phyloP scores from a whole-genome alignment of 2,329 filamentous ascomycete species.

The Fusarium irregulare region DNA sequence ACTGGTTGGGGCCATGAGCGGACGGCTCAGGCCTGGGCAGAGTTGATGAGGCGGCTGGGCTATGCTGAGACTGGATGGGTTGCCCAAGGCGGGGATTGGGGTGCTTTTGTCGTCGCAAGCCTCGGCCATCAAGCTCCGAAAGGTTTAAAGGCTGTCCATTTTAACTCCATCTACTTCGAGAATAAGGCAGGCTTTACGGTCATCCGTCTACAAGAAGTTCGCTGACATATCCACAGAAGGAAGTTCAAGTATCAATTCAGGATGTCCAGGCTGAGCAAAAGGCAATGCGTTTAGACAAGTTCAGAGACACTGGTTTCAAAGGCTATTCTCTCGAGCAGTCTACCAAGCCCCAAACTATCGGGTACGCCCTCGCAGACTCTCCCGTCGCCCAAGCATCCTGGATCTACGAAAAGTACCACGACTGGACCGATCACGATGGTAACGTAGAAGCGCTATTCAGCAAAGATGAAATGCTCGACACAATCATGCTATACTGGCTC shows the following conservation, averaged over 20 bases:
- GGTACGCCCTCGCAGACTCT: constrained; percentile 19
- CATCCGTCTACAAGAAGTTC: rapidly evolving
- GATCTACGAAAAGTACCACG: constrained; percentile 19
- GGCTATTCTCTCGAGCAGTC: constrained; percentile 18
- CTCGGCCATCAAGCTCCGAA: constrained; percentile 13
- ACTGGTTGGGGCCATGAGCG: constrained; percentile 9
- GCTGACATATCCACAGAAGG: not conserved
- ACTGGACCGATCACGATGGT: constrained; percentile 18
- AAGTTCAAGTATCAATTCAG: not conserved
- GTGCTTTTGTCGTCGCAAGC: constrained; percentile 4
- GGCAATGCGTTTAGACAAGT: constrained; percentile 5
- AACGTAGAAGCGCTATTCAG: constrained; percentile 5
- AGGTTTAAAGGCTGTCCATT: constrained; percentile 18
- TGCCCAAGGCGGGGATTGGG: constrained; percentile 25
- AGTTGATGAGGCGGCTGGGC: constrained; percentile 6
- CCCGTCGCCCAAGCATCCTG: constrained; percentile 18
- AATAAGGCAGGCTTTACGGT: not conserved
- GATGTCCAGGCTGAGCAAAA: not conserved
- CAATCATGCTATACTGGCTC: constrained; percentile 21
- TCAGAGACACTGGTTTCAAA: not conserved
- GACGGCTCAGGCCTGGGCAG: constrained; percentile 10
- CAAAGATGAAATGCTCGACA: constrained; percentile 27
- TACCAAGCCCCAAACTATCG: constrained; percentile 13
- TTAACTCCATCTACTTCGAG: constrained; percentile 23
- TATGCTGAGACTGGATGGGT: constrained; percentile 5